Conservation (phyloP, 768 basidiomycete species). For the Tylopilus felleus region DNA sequence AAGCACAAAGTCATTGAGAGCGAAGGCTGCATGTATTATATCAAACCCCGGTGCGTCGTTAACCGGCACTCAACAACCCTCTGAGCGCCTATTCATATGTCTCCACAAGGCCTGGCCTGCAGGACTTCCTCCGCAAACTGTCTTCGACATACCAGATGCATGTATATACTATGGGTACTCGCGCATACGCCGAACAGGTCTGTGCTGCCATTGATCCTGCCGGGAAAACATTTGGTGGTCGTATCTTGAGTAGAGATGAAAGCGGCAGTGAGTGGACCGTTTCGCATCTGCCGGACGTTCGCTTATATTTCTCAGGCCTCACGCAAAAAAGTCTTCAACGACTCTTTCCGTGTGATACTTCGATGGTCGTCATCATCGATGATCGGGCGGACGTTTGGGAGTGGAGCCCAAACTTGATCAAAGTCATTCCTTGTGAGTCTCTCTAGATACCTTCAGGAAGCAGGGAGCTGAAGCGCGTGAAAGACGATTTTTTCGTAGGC, state of each 20-base stretch:
- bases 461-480: slow-evolving; percentile 2
- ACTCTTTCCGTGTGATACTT: slow-evolving; percentile 93
- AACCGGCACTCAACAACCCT: background rate
- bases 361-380: slow-evolving; percentile 99
- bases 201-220: slow-evolving; percentile 93
- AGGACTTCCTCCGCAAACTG: slow-evolving; percentile 68
- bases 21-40: slow-evolving; percentile 93
- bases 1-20: slow-evolving; percentile 64
- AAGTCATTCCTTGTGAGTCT: slow-evolving; percentile 88
- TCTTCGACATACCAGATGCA: slow-evolving; percentile 94
- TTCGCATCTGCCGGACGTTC: background rate
- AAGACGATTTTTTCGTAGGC: slow-evolving; percentile 97
- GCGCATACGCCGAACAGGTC: slow-evolving; percentile 94
- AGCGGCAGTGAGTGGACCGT: slow-evolving; percentile 75
- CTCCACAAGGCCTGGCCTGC: slow-evolving; percentile 68
- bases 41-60: slow-evolving; percentile 83
- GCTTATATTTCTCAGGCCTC: slow-evolving; percentile 51
- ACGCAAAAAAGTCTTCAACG: slow-evolving; percentile 90
- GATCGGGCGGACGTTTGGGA: slow-evolving; percentile 99
- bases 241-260: slow-evolving; percentile 91
- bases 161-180: slow-evolving; percentile 99
- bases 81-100: background rate
- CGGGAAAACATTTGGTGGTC: slow-evolving; percentile 77
- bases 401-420: slow-evolving; percentile 93
- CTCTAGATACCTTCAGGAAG: background rate